phyloP scores from a whole-genome alignment of 78 protist genomes.

The Dictyostelium intermedium region DNA sequence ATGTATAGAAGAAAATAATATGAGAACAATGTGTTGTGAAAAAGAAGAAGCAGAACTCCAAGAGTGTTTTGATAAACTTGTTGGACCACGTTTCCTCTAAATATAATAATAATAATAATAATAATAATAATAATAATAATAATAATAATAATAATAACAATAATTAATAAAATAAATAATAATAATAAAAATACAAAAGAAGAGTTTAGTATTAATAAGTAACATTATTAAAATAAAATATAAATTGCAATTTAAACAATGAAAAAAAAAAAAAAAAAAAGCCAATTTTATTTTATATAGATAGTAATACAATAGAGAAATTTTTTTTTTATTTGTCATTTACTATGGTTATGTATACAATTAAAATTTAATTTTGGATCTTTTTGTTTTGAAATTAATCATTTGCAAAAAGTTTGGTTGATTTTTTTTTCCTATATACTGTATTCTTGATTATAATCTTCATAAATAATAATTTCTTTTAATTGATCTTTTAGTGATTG shows the following conservation, averaged over 20 bases:
- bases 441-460: background rate
- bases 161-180: background rate
- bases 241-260: no score
- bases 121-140: background rate
- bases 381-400: background rate
- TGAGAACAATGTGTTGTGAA: conserved; percentile 11
- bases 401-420: background rate
- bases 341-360: background rate
- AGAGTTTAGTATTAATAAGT: background rate
- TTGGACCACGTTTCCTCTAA: background rate
- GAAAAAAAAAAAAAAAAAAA: background rate
- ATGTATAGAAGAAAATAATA: conserved; percentile 45
- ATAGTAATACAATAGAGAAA: background rate
- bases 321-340: background rate
- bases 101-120: background rate
- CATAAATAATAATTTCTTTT: background rate
- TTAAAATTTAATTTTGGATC: background rate
- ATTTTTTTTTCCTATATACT: background rate
- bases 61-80: conserved; percentile 9
- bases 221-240: background rate
- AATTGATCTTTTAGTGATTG: background rate
- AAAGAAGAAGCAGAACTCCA: background rate
- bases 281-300: background rate
- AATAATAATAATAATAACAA: background rate
- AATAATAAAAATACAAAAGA: background rate